Evolutionary conservation across 225 moss, liverwort and hornwort species (phyloP).

Genomic region (Pleurozium schreberi): DNA sequence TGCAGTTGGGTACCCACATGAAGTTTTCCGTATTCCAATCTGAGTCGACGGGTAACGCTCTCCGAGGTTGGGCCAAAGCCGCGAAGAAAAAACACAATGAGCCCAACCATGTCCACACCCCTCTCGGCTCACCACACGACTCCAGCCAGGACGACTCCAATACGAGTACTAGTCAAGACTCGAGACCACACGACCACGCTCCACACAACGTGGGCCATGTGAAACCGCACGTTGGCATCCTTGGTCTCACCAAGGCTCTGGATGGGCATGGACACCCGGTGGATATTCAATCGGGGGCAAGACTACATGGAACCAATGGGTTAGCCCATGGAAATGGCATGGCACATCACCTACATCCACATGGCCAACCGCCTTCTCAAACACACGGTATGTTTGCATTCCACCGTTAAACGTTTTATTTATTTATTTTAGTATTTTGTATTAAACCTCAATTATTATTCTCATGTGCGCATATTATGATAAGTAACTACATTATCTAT

Average conservation of each 20-base stretch:
- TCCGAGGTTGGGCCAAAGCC: conserved; percentile 23
- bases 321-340: neutral
- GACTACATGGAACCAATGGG: neutral
- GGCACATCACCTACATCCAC: neutral
- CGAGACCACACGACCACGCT: neutral
- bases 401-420: neutral
- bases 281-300: neutral
- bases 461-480: neutral
- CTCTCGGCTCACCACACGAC: neutral
- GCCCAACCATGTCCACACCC: neutral
- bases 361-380: neutral
- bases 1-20: conserved; percentile 53
- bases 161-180: neutral
- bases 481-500: too few relatives aligned
- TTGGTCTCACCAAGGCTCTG: conserved; percentile 9
- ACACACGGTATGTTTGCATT: neutral
- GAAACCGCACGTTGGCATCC: neutral
- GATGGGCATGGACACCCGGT: neutral
- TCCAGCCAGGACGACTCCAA: neutral
- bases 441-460: neutral
- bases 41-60: neutral
- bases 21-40: conserved; percentile 37
- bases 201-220: neutral
- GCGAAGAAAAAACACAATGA: conserved; percentile 36
- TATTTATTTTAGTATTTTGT: too few relatives aligned